Conservation (phyloP, 1,284 basidiomycete species). For the Entoloma clypeatum region DNA sequence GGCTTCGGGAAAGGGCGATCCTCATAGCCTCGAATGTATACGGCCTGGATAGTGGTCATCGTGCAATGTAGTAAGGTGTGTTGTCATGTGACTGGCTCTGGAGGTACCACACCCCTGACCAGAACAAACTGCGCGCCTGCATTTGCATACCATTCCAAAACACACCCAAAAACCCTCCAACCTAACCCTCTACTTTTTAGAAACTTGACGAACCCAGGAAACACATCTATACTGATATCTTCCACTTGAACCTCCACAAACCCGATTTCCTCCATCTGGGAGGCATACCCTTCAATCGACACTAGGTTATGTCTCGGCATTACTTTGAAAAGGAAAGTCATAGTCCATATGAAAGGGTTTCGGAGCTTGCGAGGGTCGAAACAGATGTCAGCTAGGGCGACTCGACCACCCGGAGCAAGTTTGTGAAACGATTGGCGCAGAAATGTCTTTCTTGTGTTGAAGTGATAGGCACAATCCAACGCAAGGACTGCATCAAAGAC, state of each 20-base stretch:
- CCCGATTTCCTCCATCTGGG: slow-evolving; percentile 45
- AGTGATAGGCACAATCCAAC: slow-evolving; percentile 73
- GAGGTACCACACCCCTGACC: slow-evolving; percentile 35
- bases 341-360: slow-evolving; percentile 22
- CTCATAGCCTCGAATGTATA: slow-evolving; percentile 65
- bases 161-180: slow-evolving; percentile 43
- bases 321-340: slow-evolving; percentile 32
- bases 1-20: slow-evolving; percentile 62
- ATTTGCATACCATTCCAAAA: slow-evolving; percentile 38
- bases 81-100: not conserved
- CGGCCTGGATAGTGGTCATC: slow-evolving; percentile 73
- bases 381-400: slow-evolving; percentile 66
- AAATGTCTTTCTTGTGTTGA: slow-evolving; percentile 47
- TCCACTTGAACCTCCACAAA: slow-evolving; percentile 53
- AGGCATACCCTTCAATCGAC: slow-evolving; percentile 43
- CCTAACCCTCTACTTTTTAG: slow-evolving; percentile 39
- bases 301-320: slow-evolving; percentile 56
- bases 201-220: slow-evolving; percentile 53
- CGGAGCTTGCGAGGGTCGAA: slow-evolving; percentile 33
- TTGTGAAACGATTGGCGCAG: slow-evolving; percentile 45
- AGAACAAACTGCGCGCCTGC: slow-evolving; percentile 56
- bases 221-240: slow-evolving; percentile 61
- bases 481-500: slow-evolving; percentile 49
- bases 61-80: slow-evolving; percentile 9
- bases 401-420: slow-evolving; percentile 47